phyloP scores from a whole-genome alignment of 805 yeast species.

The Yamadazyma nakazawae region DNA sequence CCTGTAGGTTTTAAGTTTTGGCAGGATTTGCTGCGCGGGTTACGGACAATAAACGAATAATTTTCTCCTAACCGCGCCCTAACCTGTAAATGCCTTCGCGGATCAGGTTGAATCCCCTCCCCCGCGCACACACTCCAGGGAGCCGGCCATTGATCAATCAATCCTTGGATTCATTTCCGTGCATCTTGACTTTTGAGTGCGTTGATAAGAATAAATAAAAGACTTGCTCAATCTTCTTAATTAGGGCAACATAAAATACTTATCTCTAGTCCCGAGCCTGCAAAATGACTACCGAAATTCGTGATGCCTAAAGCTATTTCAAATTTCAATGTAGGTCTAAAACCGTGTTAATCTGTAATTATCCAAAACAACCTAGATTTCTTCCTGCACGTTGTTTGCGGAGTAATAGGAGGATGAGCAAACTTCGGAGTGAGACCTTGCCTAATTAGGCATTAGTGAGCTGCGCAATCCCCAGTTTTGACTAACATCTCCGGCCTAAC shows the following conservation, averaged over 20 bases:
- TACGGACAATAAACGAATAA: not conserved
- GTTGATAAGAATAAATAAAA: too few relatives aligned
- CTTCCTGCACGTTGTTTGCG: not conserved
- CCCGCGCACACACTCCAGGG: not conserved
- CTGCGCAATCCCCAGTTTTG: not conserved
- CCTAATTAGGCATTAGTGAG: constrained; percentile 1
- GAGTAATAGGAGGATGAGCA: not conserved
- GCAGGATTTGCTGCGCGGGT: not conserved
- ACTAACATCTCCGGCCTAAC: not conserved
- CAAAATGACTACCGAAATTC: too few relatives aligned
- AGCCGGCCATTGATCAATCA: not conserved
- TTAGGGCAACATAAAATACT: too few relatives aligned
- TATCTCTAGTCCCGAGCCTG: too few relatives aligned
- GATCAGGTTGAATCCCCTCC: not conserved
- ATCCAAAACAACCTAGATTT: not conserved
- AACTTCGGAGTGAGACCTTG: not conserved
- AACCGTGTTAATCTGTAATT: too few relatives aligned
- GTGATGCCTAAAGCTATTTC: too few relatives aligned
- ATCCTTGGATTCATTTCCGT: too few relatives aligned
- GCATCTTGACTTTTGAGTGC: too few relatives aligned
- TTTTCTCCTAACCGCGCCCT: constrained; percentile 2
- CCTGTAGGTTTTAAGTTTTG: not conserved
- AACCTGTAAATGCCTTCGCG: constrained; percentile 3
- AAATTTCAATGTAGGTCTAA: too few relatives aligned
- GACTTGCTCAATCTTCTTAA: too few relatives aligned